Percentiles rank a stretch among this genome's conserved stretches.
These are phyloP conservation scores for Calonectria ilicicola DNA, from an alignment of 2,329 filamentous ascomycete genomes.

Conservation along the genomic window DNA sequence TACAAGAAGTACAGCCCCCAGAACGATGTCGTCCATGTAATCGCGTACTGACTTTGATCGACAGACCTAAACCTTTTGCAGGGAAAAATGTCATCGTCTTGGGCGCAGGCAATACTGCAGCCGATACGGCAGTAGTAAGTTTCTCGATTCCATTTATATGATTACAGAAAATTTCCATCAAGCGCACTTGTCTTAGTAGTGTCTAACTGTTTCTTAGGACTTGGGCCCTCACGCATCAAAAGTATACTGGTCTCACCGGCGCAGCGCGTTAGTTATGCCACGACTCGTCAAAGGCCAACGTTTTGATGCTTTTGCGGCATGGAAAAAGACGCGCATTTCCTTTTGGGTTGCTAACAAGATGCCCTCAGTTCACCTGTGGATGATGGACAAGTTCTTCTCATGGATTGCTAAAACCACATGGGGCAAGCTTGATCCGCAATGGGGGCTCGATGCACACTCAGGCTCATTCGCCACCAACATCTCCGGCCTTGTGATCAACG, in stretches of 20 bases:
- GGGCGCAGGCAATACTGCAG: conserved; percentile 43
- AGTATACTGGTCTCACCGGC: conserved; percentile 39
- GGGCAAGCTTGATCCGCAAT: conserved; percentile 33
- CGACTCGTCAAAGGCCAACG: conserved; percentile 33
- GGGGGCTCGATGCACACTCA: conserved; percentile 26
- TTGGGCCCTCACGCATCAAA: conserved; percentile 29
- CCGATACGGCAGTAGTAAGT: conserved; percentile 38
- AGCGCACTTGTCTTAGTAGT: not conserved
- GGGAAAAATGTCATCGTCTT: conserved; percentile 40
- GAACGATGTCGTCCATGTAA: too few species aligned
- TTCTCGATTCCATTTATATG: too few species aligned
- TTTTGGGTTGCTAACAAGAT: conserved; percentile 32
- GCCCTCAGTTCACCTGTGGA: conserved; percentile 25
- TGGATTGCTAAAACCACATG: conserved; percentile 23
- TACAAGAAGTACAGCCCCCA: conserved; percentile 35
- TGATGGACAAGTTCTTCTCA: conserved; percentile 29
- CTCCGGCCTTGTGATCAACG: conserved; percentile 30
- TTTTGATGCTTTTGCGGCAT: conserved; percentile 34
- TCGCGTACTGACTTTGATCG: not conserved
- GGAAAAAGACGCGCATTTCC: conserved; percentile 29
- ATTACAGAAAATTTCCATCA: not conserved
- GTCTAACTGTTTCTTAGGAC: conserved; percentile 27
- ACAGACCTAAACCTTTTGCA: conserved; percentile 30
- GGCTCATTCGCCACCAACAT: conserved; percentile 28
- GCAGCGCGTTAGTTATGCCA: conserved; percentile 36